A percentile compares a stretch with the other conserved stretches of the same genome.
These are phyloP conservation scores for Aspergillus floridensis DNA, from an alignment of 2,329 filamentous ascomycete species.

Conservation along the genomic window DNA sequence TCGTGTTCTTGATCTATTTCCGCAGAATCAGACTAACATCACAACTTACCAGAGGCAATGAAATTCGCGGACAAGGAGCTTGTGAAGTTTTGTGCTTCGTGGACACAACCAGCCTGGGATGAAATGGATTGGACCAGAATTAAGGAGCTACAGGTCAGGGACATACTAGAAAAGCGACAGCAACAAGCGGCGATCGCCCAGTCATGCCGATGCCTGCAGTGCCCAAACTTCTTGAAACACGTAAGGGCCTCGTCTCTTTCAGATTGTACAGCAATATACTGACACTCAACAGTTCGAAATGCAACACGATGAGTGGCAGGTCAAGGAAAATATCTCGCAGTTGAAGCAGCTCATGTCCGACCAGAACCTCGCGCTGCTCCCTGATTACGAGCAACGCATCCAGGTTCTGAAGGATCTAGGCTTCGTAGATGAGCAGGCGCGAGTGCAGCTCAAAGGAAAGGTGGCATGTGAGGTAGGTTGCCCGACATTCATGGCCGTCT, in stretches of 20 bases:
- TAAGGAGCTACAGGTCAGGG: constrained; percentile 77
- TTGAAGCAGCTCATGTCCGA: constrained; percentile 88
- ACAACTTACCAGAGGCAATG: constrained; percentile 45
- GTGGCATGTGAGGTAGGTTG: constrained; percentile 77
- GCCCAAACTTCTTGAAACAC: constrained; percentile 81
- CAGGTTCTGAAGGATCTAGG: constrained; percentile 85
- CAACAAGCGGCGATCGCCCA: constrained; percentile 63
- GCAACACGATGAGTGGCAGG: constrained; percentile 94
- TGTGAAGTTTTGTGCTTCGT: constrained; percentile 66
- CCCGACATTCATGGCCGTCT: background rate
- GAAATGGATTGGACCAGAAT: constrained; percentile 80
- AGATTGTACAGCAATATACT: constrained; percentile 15
- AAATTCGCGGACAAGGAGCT: constrained; percentile 67
- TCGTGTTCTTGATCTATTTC: constrained; percentile 1
- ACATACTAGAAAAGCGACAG: constrained; percentile 70
- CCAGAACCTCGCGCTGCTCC: constrained; percentile 90
- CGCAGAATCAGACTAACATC: constrained; percentile 17
- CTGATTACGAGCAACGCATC: constrained; percentile 94
- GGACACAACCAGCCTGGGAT: constrained; percentile 73
- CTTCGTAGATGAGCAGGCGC: constrained; percentile 82
- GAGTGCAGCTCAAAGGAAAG: constrained; percentile 95
- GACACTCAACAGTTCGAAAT: constrained; percentile 69
- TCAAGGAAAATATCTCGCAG: constrained; percentile 87
- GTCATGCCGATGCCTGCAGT: constrained; percentile 64
- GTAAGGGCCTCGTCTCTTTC: constrained; percentile 53